A percentile compares a stretch with the other conserved stretches of the same genome.
phyloP scores from a whole-genome alignment of 768 basidiomycete genomes.

The Kwoniella mangroviensis region DNA sequence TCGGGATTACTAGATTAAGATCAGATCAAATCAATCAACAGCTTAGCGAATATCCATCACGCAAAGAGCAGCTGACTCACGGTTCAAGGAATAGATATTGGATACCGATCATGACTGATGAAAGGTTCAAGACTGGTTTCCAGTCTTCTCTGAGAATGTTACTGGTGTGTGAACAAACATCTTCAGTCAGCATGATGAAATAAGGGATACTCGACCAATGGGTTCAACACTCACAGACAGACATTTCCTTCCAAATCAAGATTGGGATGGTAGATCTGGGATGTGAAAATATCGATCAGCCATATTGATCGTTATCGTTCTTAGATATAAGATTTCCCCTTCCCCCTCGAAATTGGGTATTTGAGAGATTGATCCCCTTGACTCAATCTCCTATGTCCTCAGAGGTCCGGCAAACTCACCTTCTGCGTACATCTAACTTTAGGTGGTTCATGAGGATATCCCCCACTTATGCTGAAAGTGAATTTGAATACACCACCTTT shows the following conservation, averaged over 20 bases:
- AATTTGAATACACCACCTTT: constrained; percentile 91
- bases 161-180: constrained; percentile 8
- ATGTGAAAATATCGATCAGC: neutral
- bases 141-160: constrained; percentile 99
- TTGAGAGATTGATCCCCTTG: too few relatives aligned
- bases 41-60: too few relatives aligned
- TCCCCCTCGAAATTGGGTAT: neutral
- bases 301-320: neutral
- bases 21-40: too few relatives aligned
- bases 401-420: constrained; percentile 61
- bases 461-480: constrained; percentile 93
- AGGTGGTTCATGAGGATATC: constrained; percentile 98
- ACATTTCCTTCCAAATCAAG: constrained; percentile 98
- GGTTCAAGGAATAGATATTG: constrained; percentile 99
- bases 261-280: constrained; percentile 97
- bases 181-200: too few relatives aligned
- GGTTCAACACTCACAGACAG: constrained; percentile 72
- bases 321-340: too few relatives aligned
- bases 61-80: too few relatives aligned
- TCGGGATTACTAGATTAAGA: too few relatives aligned
- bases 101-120: constrained; percentile 96
- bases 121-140: constrained; percentile 98
- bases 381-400: too few relatives aligned
- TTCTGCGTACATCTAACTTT: constrained; percentile 97
- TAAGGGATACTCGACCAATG: too few relatives aligned